Base-by-base conservation (phyloP, 73 alveolate species). In the Durusdinium trenchii region DNA sequence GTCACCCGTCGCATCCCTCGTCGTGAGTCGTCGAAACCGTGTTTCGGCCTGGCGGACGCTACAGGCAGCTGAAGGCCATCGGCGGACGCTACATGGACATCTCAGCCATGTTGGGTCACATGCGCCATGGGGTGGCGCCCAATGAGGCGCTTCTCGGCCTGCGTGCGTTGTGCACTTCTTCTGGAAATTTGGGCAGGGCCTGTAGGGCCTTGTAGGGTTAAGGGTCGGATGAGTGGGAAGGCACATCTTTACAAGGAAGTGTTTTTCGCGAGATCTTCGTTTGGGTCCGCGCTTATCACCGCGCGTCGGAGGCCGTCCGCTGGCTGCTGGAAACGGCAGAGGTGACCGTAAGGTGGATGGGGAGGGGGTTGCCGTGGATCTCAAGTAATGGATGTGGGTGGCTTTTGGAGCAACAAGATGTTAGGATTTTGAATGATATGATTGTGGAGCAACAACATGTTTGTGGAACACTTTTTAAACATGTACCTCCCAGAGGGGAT, bases 41-140 rank as follows among this genome's bases (percentile, higher is more conserved):
- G 32, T 23, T 40, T 40, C 40, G 78, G 38, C 16, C 16, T 7
- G 32, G 5, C 78, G 42, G 26, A 6, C 46, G 48, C 36, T 36
- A 28, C 30, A 86, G 95, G 95, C 85, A 89, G 40, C 85, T 89
- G 86, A 43, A 76, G n/a, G 86, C 96, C 52, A 89, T 89, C 28
- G 96, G 96, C 32, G 96, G 96, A 50, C 96, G 96, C 52, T 89
- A 89, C 96, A 61, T 36, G 86, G 96, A 89, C 71, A 89, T 89
- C 51, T 69, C 96, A 14, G 96, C 96, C 96, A 67, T 89, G 86
- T 40, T 86, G 82, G 95, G 86, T 40, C 96, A 89, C 96, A 67
- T 47, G 83, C 86, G 96, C 67, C 96, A 89, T 23, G 96, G 96
- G 35, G 96, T 89, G 48, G 83, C 96, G 48, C 86, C 96, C 50